phyloP scores from a whole-genome alignment of 2,329 filamentous ascomycete species.

The Trichophyton schoenleinii region DNA sequence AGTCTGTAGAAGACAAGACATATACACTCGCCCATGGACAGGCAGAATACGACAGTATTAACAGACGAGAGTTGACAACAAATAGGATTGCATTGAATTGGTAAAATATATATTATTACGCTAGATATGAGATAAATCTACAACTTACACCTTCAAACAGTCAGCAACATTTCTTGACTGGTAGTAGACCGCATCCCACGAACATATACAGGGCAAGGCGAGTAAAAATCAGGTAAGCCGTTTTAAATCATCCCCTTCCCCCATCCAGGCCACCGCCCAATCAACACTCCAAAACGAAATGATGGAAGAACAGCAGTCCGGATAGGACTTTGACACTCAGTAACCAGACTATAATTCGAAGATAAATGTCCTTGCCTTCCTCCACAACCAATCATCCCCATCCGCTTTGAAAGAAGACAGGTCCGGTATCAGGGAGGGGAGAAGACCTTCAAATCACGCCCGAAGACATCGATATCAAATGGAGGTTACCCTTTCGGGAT shows the following conservation, averaged over 20 bases:
- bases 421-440: constrained; percentile 36
- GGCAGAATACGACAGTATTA: too few species aligned
- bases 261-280: constrained; percentile 22
- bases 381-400: constrained; percentile 7
- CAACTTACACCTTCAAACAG: background rate
- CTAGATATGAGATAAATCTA: too few species aligned
- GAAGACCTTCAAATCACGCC: constrained; percentile 7
- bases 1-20: background rate
- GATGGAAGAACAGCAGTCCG: constrained; percentile 10
- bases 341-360: background rate
- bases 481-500: constrained; percentile 30
- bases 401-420: constrained; percentile 14
- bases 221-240: constrained; percentile 27
- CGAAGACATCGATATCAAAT: constrained; percentile 13
- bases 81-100: too few species aligned
- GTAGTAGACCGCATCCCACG: background rate
- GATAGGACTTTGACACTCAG: background rate
- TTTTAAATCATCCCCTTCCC: constrained; percentile 33
- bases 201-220: background rate
- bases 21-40: too few species aligned
- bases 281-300: constrained; percentile 29
- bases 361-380: background rate
- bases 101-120: too few species aligned
- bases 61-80: too few species aligned
- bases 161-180: background rate